Conservation (phyloP, 192 early-diverging fungal genomes). For the Rhizophagus clarus region DNA sequence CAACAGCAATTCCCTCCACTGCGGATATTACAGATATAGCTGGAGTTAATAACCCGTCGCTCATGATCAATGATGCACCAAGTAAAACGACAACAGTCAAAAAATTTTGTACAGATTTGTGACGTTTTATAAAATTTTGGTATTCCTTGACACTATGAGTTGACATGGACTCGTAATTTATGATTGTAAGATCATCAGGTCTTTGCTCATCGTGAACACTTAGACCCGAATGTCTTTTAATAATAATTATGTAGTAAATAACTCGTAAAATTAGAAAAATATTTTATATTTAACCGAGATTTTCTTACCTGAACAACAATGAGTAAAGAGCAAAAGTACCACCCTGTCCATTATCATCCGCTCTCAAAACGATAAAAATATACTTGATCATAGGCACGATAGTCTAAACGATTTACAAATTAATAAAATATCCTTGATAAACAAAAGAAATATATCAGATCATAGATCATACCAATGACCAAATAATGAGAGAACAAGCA, state of each 20-base stretch:
- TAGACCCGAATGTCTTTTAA: constrained; percentile 10
- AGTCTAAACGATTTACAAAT: constrained; percentile 36
- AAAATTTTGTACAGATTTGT: not conserved
- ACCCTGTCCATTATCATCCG: constrained; percentile 63
- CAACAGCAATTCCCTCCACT: constrained; percentile 14
- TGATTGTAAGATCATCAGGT: constrained; percentile 1
- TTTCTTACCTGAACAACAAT: constrained; percentile 39
- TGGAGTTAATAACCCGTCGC: constrained; percentile 23
- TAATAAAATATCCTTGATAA: not conserved
- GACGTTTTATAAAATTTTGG: not conserved
- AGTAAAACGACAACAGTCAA: not conserved
- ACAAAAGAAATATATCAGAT: too few relatives aligned
- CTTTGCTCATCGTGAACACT: not conserved
- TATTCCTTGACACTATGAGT: not conserved
- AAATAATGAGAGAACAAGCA: constrained; percentile 2
- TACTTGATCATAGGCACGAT: constrained; percentile 26
- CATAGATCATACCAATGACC: constrained; percentile 4
- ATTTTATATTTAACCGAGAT: too few relatives aligned
- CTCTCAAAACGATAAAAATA: constrained; percentile 38
- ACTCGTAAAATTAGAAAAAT: not conserved
- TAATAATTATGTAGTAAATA: not conserved
- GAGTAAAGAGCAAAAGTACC: constrained; percentile 59
- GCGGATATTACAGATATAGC: constrained; percentile 26
- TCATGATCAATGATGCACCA: constrained; percentile 9
- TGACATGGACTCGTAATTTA: not conserved